Evolutionary conservation across 768 basidiomycete species (phyloP), one percentile per base, ranked within the genome.

Genomic region (Boletus pseudopeckii): DNA sequence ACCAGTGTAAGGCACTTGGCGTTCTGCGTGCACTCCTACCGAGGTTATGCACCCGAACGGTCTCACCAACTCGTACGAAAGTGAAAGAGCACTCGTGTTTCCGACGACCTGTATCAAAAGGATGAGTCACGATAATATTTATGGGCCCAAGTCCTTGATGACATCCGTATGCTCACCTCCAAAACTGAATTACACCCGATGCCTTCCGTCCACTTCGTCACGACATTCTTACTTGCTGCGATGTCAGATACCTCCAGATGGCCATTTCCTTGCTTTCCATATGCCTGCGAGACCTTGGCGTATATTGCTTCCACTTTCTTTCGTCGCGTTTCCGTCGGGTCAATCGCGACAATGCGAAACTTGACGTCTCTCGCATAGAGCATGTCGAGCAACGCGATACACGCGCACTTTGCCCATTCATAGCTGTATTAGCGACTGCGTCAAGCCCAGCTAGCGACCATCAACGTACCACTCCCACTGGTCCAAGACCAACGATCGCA

Each of bases 1-100:
- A 20, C 80, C 77, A 11, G 77, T 81, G 59, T 84, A 81, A 2
- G 85, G 85, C 37, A 88, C 58, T 20, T 67, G 74, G 1, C 71
- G 72, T 45, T 69, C 74, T 50, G 82, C 79, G 53, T 90, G 87
- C 10, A 87, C 86, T 8, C 89, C 88, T 4, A 91, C 87, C 7
- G 88, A 89, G 32, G 77, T 77, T 57, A 90, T 84, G 30, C 81
- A 81, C 9, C 90, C 90, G 62, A 89, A 91, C 1, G 88, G 80
- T 26, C 84, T 79, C 50, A 90, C 84, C 46, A 92, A 74, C 24
- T 86, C 80, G 59, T 86, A 87, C 6, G 88, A 78, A 30, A 89
- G 76, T 9, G 74, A 73, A 28, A 89, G 69, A 0, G 88, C 88
- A 53, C 77, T 77, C 54, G 77, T 75, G 58, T 84, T 83, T 5